These are phyloP conservation scores for Microbotryum silenes-acaulis DNA, from an alignment of 1,284 basidiomycete genomes.

Conservation along the genomic window DNA sequence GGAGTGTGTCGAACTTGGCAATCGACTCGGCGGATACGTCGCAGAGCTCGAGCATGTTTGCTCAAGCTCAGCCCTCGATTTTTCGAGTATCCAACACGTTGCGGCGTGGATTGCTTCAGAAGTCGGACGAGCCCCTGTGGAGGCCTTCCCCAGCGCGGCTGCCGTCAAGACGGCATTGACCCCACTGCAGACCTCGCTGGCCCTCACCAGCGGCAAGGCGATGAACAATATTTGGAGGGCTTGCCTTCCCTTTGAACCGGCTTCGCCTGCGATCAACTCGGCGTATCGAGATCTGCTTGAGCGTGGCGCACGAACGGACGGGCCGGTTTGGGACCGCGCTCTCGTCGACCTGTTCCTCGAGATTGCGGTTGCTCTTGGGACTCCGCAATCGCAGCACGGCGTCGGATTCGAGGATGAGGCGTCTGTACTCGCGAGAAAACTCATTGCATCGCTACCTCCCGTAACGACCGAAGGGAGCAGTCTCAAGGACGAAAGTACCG, in stretches of 20 bases:
- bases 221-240: constrained; percentile 45
- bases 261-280: constrained; percentile 1
- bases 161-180: constrained; percentile 19
- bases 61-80: constrained; percentile 39
- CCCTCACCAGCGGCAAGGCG: constrained; percentile 41
- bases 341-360: constrained; percentile 25
- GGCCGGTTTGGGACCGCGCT: constrained; percentile 23
- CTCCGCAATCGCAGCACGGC: constrained; percentile 15
- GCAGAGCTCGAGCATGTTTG: constrained; percentile 38
- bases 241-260: constrained; percentile 24
- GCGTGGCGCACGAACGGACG: background rate
- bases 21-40: background rate
- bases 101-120: constrained; percentile 40
- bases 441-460: background rate
- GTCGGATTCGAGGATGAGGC: constrained; percentile 4
- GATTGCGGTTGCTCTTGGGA: constrained; percentile 21
- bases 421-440: constrained; percentile 8
- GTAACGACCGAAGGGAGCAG: too few relatives aligned
- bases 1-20: too few relatives aligned
- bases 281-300: constrained; percentile 16
- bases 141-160: constrained; percentile 8
- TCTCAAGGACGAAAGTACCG: background rate
- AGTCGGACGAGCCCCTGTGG: constrained; percentile 28
- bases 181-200: constrained; percentile 37
- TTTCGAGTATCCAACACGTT: constrained; percentile 45